A percentile compares a stretch with the other conserved stretches of the same genome.
Evolutionary conservation across 2,329 filamentous ascomycete species (phyloP).

Genomic region (Dothistroma septosporum): DNA sequence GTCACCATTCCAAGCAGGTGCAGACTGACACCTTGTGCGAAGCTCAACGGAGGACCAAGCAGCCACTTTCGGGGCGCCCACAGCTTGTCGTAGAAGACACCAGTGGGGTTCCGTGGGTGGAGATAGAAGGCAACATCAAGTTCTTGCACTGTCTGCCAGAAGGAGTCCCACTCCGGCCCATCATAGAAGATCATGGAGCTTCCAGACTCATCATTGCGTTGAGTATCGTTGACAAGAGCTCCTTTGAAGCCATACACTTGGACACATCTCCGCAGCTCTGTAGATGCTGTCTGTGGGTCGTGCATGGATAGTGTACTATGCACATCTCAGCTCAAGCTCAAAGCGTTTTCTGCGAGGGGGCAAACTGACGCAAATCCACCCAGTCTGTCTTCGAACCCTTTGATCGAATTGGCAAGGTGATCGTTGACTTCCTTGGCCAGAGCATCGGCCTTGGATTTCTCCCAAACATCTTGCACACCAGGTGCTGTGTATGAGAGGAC

Average conservation of each 20-base stretch:
- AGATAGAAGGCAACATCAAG: constrained; percentile 63
- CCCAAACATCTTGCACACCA: constrained; percentile 47
- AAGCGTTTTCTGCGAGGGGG: too few species aligned
- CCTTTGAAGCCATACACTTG: constrained; percentile 42
- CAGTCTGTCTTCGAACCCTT: constrained; percentile 40
- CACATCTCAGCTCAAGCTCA: neutral
- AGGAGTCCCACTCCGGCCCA: constrained; percentile 55
- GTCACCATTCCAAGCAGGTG: constrained; percentile 53
- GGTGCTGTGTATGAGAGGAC: constrained; percentile 49
- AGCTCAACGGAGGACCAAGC: constrained; percentile 56
- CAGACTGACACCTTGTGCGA: constrained; percentile 56
- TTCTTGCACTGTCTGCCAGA: constrained; percentile 57
- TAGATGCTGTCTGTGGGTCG: constrained; percentile 48
- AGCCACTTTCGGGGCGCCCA: constrained; percentile 58
- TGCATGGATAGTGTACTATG: constrained; percentile 42
- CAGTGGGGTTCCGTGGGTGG: constrained; percentile 50
- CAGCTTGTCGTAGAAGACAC: constrained; percentile 54
- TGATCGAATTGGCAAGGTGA: constrained; percentile 44
- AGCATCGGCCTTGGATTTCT: constrained; percentile 42
- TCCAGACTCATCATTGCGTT: constrained; percentile 55
- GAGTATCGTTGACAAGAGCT: constrained; percentile 38
- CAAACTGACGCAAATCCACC: constrained; percentile 41
- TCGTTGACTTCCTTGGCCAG: constrained; percentile 47
- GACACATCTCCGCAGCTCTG: constrained; percentile 53
- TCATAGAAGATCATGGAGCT: constrained; percentile 64